Conservation (phyloP, 495 filamentous ascomycete species). For the Daldinia concentrica region DNA sequence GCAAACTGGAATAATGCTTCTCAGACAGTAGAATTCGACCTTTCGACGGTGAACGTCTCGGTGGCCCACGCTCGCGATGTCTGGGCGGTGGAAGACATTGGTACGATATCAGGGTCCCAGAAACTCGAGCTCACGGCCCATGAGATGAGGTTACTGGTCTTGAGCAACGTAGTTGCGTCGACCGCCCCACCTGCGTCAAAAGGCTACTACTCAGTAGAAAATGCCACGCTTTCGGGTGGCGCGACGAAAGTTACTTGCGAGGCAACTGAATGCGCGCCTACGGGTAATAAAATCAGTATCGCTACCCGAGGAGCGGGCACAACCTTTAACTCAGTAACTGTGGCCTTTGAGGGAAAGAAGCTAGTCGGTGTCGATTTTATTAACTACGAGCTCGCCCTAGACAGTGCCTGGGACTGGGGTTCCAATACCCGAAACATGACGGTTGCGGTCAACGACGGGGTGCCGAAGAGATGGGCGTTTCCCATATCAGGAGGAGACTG, state of each 20-base stretch:
- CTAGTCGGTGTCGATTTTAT: constrained; percentile 59
- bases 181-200: constrained; percentile 43
- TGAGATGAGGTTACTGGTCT: constrained; percentile 56
- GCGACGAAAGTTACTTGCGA: constrained; percentile 48
- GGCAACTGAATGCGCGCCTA: constrained; percentile 48
- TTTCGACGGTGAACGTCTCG: constrained; percentile 55
- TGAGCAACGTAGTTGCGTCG: constrained; percentile 48
- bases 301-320: constrained; percentile 39
- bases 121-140: constrained; percentile 51
- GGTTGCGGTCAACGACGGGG: constrained; percentile 53
- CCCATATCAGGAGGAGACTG: constrained; percentile 61
- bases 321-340: constrained; percentile 25
- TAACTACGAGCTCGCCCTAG: constrained; percentile 62
- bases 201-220: constrained; percentile 53
- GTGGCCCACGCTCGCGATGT: constrained; percentile 54
- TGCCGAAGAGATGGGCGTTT: constrained; percentile 56
- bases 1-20: constrained; percentile 57
- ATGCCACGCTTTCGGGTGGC: constrained; percentile 49
- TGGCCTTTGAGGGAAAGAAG: constrained; percentile 45
- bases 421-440: constrained; percentile 60
- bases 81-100: constrained; percentile 49
- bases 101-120: constrained; percentile 52
- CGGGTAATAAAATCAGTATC: constrained; percentile 55
- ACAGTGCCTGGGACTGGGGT: constrained; percentile 53
- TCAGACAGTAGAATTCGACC: constrained; percentile 51